Evolutionary conservation across 139 green algal genomes (phyloP).

Genomic region (Picochlorum sp.): DNA sequence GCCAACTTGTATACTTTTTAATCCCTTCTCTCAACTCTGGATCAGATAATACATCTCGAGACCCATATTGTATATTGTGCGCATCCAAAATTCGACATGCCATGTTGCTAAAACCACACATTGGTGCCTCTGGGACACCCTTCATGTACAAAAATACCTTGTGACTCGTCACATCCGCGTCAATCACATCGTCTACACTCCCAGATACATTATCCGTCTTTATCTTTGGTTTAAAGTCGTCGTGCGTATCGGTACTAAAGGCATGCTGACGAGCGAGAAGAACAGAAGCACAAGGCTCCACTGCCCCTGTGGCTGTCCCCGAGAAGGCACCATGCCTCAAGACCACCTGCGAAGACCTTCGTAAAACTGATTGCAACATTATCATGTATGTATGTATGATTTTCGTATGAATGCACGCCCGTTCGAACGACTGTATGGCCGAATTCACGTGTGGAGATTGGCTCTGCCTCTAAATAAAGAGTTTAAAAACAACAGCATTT

Average conservation of each 20-base stretch:
- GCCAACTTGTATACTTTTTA: conserved; percentile 90
- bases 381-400: too few relatives aligned
- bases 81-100: conserved; percentile 75
- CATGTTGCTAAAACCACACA: conserved; percentile 91
- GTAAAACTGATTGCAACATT: too few relatives aligned
- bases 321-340: too few relatives aligned
- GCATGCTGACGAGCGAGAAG: not conserved
- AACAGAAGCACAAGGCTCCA: not conserved
- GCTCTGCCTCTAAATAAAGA: too few relatives aligned
- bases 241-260: conserved; percentile 54
- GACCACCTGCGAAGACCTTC: too few relatives aligned
- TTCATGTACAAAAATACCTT: conserved; percentile 81
- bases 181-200: conserved; percentile 41
- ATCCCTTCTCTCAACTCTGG: conserved; percentile 76
- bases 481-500: too few relatives aligned
- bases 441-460: too few relatives aligned
- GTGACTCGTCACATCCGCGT: conserved; percentile 61
- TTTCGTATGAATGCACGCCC: too few relatives aligned
- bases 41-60: conserved; percentile 82
- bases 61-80: conserved; percentile 81
- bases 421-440: too few relatives aligned
- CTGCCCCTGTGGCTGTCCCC: too few relatives aligned
- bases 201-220: conserved; percentile 27
- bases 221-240: conserved; percentile 83
- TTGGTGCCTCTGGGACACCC: conserved; percentile 61